These are phyloP conservation scores for Karstenula rhodostoma DNA, from an alignment of 2,329 filamentous ascomycete species.

Conservation along the genomic window DNA sequence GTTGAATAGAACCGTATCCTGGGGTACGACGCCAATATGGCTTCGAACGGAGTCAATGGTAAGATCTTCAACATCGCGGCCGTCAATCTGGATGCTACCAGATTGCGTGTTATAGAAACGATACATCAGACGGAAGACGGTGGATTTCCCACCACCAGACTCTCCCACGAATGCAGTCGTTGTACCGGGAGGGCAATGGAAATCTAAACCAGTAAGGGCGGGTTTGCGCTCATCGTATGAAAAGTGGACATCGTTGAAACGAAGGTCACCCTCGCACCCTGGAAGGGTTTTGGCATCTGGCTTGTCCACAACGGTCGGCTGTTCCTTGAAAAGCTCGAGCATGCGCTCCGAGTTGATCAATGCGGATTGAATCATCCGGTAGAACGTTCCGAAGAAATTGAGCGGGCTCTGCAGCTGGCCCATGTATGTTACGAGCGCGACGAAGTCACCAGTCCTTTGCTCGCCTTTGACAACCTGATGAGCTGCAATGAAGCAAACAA, in stretches of 20 bases:
- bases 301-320: conserved; percentile 86
- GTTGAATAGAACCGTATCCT: conserved; percentile 95
- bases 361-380: conserved; percentile 92
- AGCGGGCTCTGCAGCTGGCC: conserved; percentile 74
- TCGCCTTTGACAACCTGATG: conserved; percentile 71
- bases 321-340: conserved; percentile 94
- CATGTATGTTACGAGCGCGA: conserved; percentile 78
- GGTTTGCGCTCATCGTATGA: conserved; percentile 87
- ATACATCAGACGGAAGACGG: conserved; percentile 93
- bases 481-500: conserved; percentile 74
- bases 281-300: conserved; percentile 69
- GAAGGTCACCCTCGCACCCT: conserved; percentile 80
- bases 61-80: conserved; percentile 80
- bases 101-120: conserved; percentile 89
- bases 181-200: conserved; percentile 86
- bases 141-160: conserved; percentile 96
- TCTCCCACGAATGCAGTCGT: conserved; percentile 97
- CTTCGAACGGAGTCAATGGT: conserved; percentile 93
- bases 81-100: conserved; percentile 85
- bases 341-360: conserved; percentile 98
- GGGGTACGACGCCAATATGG: conserved; percentile 94
- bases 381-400: conserved; percentile 88
- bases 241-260: conserved; percentile 89
- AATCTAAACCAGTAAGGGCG: conserved; percentile 82
- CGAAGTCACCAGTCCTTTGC: conserved; percentile 72